Base-by-base conservation (phyloP, 2,329 filamentous ascomycete genomes). In the Claviceps sp. region DNA sequence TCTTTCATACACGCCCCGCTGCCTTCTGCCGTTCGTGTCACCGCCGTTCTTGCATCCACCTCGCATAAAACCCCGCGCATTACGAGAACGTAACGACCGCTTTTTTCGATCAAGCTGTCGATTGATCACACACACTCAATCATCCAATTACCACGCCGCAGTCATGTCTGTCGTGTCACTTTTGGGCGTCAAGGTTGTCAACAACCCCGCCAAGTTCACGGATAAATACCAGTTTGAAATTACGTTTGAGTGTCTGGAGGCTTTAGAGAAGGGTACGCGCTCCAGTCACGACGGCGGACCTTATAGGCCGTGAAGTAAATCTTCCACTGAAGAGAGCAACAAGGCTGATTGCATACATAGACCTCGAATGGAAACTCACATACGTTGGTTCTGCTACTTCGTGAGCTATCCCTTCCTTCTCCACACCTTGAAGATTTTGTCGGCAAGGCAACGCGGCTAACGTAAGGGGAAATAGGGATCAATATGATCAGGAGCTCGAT, bases 331-430 rank as follows among this genome's bases (percentile, higher is more conserved):
- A 34, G 19, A 50, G 16, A 8, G 14, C 39, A 19, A 41, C 17
- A 24, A 16, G 30, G 24, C 51, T 53, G 41, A 53, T 16, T 14
- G 16, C 14, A 17, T 19, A 49, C 45, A 38, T 62, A 95, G 93
- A 98, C 72, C 83, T 98, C 56, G 93, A 98, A 73, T 98, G 93
- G 93, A 98, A 98, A 73, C 77, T 98, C 63, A 98, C 89, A 68
- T 98, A 98, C 63, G 93, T 98, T 65, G 94, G 93, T 64, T 98
- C 93, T 61, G 93, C 94, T 57, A 97, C 91, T 53, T 95, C 89
- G 87, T 95, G 77, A 75, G 86, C 77, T 59, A 52, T 46, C 50
- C 53, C 47, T 50, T 50, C 30, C 30, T 54, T 58, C 57, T 54
- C 51, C 55, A 56, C 56, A 30, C 55, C 44, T 40, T 22, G 45